Percentiles rank a stretch among this genome's conserved stretches.
Conservation (phyloP, 768 basidiomycete species). For the Botryobasidium botryosum region DNA sequence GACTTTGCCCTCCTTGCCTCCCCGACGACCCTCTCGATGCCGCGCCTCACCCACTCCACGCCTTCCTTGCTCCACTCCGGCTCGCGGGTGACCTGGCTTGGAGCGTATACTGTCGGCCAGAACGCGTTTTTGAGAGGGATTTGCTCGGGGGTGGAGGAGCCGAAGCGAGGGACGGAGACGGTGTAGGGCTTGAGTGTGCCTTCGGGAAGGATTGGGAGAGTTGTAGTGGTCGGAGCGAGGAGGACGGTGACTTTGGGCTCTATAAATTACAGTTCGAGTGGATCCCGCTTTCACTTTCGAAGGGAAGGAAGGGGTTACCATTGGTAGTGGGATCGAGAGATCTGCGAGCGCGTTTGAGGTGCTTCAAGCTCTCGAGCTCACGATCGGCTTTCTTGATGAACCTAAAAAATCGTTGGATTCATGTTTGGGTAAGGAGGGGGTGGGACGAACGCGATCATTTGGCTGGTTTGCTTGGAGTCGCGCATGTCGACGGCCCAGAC, state of each 20-base stretch:
- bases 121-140: slow-evolving; percentile 45
- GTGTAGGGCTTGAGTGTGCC: slow-evolving; percentile 36
- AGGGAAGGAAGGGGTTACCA: too few species aligned
- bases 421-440: background rate
- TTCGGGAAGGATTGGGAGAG: slow-evolving; percentile 34
- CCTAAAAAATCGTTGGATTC: background rate
- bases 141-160: slow-evolving; percentile 52
- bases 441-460: background rate
- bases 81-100: slow-evolving; percentile 44
- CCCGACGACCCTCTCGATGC: slow-evolving; percentile 36
- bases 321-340: background rate
- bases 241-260: slow-evolving; percentile 9
- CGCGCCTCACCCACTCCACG: slow-evolving; percentile 58
- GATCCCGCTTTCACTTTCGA: too few species aligned
- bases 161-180: slow-evolving; percentile 41
- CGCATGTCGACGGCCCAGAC: slow-evolving; percentile 36
- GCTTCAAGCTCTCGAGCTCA: slow-evolving; percentile 26
- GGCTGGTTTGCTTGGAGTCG: slow-evolving; percentile 32
- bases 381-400: background rate
- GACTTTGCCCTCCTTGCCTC: slow-evolving; percentile 31
- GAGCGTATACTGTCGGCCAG: slow-evolving; percentile 81
- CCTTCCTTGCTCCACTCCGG: slow-evolving; percentile 49
- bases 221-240: slow-evolving; percentile 9
- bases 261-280: background rate
- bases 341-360: slow-evolving; percentile 60